Percentiles rank a stretch among this genome's conserved stretches.
Evolutionary conservation across 75 land plant genomes (phyloP).

Genomic region (Chamaecyparis obtusa): DNA sequence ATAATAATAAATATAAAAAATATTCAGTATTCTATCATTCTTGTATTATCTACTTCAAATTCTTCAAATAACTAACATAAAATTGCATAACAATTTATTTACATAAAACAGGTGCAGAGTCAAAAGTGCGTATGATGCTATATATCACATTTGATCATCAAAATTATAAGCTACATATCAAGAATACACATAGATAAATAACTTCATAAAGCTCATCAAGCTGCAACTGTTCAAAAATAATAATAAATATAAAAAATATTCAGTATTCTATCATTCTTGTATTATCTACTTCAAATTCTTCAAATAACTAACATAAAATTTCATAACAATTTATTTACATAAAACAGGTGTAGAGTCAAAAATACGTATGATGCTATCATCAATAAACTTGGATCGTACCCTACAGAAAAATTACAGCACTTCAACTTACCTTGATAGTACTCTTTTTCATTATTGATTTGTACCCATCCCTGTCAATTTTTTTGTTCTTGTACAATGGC

Average conservation of each 20-base stretch:
- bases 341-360: neutral
- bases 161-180: neutral
- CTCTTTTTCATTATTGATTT: conserved; percentile 92
- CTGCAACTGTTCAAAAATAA: neutral
- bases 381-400: neutral
- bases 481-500: conserved; percentile 90
- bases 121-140: neutral
- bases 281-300: neutral
- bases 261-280: neutral
- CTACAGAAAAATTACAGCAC: neutral
- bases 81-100: neutral
- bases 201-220: neutral
- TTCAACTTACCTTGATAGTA: conserved; percentile 53
- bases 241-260: neutral
- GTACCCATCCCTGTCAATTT: conserved; percentile 86
- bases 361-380: neutral
- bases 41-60: neutral
- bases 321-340: neutral
- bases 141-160: too few species aligned
- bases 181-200: neutral
- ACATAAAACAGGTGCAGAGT: neutral
- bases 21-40: neutral
- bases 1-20: neutral
- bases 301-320: neutral
- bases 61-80: neutral